Evolutionary conservation across 1,284 basidiomycete species (phyloP).

Genomic region (Cutaneotrichosporon daszewskae): DNA sequence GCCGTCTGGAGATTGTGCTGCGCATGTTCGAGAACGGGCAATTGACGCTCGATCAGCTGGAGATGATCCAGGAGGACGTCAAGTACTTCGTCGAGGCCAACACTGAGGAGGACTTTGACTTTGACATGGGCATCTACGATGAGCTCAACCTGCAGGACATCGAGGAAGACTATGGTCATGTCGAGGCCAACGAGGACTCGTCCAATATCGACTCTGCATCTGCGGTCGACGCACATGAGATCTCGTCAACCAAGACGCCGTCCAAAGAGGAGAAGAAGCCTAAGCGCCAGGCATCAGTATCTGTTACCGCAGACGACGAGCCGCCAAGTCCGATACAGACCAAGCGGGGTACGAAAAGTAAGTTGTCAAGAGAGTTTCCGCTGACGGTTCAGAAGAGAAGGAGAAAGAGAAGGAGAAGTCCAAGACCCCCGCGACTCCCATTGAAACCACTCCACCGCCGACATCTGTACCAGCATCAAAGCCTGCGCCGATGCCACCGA

Average conservation of each 20-base stretch:
- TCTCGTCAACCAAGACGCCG: slow-evolving; percentile 32
- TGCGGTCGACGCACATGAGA: slow-evolving; percentile 39
- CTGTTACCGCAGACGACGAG: slow-evolving; percentile 8
- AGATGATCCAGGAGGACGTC: slow-evolving; percentile 86
- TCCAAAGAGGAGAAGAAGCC: slow-evolving; percentile 37
- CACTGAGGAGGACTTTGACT: slow-evolving; percentile 93
- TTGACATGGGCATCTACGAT: slow-evolving; percentile 96
- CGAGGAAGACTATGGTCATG: slow-evolving; percentile 64
- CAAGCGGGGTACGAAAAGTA: slow-evolving; percentile 23
- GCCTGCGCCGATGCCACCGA: slow-evolving; percentile 59
- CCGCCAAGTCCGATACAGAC: slow-evolving; percentile 33
- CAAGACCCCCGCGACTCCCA: slow-evolving; percentile 17
- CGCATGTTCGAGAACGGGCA: slow-evolving; percentile 92
- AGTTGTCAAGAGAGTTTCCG: not conserved
- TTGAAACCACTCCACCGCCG: slow-evolving; percentile 40
- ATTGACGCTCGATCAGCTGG: slow-evolving; percentile 72
- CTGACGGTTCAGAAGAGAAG: slow-evolving; percentile 17
- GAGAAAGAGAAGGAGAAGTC: slow-evolving; percentile 16
- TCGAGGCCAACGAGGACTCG: slow-evolving; percentile 62
- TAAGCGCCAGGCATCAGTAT: slow-evolving; percentile 2
- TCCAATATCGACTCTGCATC: slow-evolving; percentile 51
- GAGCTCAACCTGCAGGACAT: slow-evolving; percentile 90
- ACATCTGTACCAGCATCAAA: slow-evolving; percentile 46
- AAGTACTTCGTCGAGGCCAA: slow-evolving; percentile 96
- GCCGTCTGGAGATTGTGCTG: slow-evolving; percentile 85